Percentiles rank a stretch among this genome's conserved stretches.
Conservation (phyloP, 1,284 basidiomycete species). For the Pseudozyma pruni region DNA sequence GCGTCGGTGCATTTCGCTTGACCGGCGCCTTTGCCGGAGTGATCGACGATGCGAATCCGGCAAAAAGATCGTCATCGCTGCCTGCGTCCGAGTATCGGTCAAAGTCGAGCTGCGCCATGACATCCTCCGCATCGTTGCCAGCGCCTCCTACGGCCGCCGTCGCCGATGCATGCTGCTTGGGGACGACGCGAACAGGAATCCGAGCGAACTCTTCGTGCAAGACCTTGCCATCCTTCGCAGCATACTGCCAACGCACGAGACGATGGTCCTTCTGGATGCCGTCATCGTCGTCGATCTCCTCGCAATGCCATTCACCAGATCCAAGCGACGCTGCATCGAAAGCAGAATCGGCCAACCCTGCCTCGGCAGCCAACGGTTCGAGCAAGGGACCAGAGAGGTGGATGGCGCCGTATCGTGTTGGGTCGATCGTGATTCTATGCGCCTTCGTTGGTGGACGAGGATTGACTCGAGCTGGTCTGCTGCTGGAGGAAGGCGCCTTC, state of each 20-base stretch:
- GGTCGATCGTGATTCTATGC: slow-evolving; percentile 60
- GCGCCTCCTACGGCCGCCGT: neutral
- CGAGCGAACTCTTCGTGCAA: slow-evolving; percentile 47
- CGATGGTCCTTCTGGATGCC: slow-evolving; percentile 7
- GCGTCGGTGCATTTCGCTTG: slow-evolving; percentile 2
- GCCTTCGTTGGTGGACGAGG: slow-evolving; percentile 40
- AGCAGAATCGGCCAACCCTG: slow-evolving; percentile 4
- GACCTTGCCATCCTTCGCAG: slow-evolving; percentile 38
- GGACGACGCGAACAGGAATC: slow-evolving; percentile 29
- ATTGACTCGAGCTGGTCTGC: slow-evolving; percentile 29
- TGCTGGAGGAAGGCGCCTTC: slow-evolving; percentile 4
- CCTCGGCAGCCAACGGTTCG: slow-evolving; percentile 29
- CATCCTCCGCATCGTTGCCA: slow-evolving; percentile 13
- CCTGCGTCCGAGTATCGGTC: slow-evolving; percentile 33
- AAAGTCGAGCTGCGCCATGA: slow-evolving; percentile 35
- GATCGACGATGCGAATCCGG: slow-evolving; percentile 26
- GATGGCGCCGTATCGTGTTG: slow-evolving; percentile 58
- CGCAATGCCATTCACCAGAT: slow-evolving; percentile 32
- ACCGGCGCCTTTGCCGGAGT: slow-evolving; percentile 6
- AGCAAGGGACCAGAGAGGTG: slow-evolving; percentile 54
- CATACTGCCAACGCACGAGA: slow-evolving; percentile 42
- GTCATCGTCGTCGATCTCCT: slow-evolving; percentile 34
- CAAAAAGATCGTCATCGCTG: slow-evolving; percentile 43
- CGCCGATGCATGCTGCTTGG: neutral
- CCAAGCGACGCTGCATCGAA: slow-evolving; percentile 29